Evolutionary conservation across 306 rosid genomes (phyloP).

Genomic region (Spatholobus suberectus): DNA sequence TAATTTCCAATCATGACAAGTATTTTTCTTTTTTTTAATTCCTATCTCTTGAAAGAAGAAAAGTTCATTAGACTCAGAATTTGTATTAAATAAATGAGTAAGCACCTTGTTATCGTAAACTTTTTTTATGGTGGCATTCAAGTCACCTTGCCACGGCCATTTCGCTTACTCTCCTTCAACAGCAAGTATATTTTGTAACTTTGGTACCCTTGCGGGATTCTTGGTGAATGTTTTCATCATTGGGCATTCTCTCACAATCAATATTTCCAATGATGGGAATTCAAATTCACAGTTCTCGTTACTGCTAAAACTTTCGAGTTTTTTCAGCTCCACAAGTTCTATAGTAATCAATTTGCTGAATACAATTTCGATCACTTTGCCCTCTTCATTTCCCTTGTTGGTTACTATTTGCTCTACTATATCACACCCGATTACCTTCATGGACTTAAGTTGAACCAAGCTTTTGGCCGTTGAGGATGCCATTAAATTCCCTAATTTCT

Average conservation of each 20-base stretch:
- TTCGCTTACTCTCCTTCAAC: background rate
- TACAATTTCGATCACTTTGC: background rate
- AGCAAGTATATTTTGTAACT: background rate
- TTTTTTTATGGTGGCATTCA: slow-evolving; percentile 29
- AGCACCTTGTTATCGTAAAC: slow-evolving; percentile 23
- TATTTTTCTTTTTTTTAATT: no score
- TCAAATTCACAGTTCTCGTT: background rate
- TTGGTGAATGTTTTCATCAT: background rate
- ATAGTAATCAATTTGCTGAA: slow-evolving; percentile 19
- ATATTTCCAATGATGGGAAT: slow-evolving; percentile 26
- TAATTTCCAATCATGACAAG: background rate
- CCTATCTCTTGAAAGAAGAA: no score
- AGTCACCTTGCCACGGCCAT: slow-evolving; percentile 25
- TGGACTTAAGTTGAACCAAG: slow-evolving; percentile 20
- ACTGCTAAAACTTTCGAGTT: slow-evolving; percentile 19
- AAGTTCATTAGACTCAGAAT: no score
- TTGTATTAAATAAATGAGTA: background rate
- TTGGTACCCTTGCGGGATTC: background rate
- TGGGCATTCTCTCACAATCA: background rate
- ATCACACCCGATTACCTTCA: background rate
- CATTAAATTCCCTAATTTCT: background rate
- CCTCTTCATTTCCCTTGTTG: background rate
- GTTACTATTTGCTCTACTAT: background rate
- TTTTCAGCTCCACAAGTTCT: background rate
- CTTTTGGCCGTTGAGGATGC: slow-evolving; percentile 23